Percentiles rank a stretch among this genome's conserved stretches.
Evolutionary conservation across 2,329 filamentous ascomycete species (phyloP).

Genomic region (Alternaria arbusti): DNA sequence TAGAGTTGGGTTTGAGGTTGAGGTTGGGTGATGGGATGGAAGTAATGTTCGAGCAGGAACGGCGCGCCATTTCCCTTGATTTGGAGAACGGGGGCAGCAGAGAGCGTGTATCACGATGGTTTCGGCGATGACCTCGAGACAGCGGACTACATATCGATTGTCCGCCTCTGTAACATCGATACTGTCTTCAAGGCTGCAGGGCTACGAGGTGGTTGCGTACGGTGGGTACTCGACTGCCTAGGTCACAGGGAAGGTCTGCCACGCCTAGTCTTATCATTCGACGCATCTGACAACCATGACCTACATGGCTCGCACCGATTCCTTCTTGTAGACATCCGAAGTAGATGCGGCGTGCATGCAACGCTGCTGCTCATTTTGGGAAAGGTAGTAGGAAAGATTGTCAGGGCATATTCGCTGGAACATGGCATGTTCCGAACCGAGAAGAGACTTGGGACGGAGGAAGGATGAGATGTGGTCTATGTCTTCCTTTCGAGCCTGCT

Average conservation of each 20-base stretch:
- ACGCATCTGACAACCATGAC: neutral
- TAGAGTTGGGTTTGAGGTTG: constrained; percentile 64
- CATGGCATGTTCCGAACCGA: neutral
- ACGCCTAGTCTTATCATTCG: too few species aligned
- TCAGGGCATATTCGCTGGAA: too few species aligned
- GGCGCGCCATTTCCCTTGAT: too few species aligned
- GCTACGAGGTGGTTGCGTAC: neutral
- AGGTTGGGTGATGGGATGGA: constrained; percentile 38
- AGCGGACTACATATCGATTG: neutral
- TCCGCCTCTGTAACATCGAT: rapidly evolving
- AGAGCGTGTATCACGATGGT: too few species aligned
- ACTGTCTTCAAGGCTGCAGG: neutral
- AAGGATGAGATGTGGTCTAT: neutral
- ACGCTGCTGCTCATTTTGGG: too few species aligned
- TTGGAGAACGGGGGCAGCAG: too few species aligned
- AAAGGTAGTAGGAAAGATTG: neutral
- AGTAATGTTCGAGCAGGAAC: too few species aligned
- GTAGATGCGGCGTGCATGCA: too few species aligned
- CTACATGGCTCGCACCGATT: too few species aligned
- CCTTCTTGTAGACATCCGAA: too few species aligned
- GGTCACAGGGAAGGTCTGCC: too few species aligned
- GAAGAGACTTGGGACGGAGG: neutral
- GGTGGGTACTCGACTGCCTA: neutral
- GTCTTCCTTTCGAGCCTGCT: neutral
- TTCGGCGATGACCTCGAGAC: neutral